These are phyloP conservation scores for Aspergillus diversus DNA, from an alignment of 495 filamentous ascomycete species.

Conservation along the genomic window DNA sequence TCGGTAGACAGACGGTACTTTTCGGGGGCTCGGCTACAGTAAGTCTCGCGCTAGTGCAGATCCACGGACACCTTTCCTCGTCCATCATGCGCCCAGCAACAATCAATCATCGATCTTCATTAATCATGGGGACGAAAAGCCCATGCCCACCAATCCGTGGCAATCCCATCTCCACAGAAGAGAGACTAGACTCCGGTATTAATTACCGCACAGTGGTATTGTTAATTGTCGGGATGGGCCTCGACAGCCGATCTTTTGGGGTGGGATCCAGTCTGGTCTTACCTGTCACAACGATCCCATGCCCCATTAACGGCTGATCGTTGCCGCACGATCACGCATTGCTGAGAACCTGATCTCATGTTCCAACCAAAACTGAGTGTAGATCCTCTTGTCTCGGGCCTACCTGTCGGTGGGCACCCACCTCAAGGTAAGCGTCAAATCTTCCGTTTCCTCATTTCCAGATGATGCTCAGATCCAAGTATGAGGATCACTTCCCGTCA, in stretches of 20 bases:
- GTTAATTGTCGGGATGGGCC: conserved; percentile 19
- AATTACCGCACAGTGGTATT: conserved; percentile 13
- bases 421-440: conserved; percentile 4
- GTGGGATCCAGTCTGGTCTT: conserved; percentile 22
- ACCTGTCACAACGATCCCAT: conserved; percentile 38
- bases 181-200: conserved; percentile 9
- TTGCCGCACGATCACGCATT: conserved; percentile 34
- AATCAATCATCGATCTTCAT: conserved; percentile 38
- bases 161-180: conserved; percentile 2
- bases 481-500: not conserved
- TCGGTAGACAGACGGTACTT: conserved; percentile 18
- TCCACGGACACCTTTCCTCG: conserved; percentile 31
- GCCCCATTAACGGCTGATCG: conserved; percentile 40
- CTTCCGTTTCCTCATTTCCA: not conserved
- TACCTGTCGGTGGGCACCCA: not conserved
- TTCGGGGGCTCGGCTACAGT: conserved; percentile 29
- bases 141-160: conserved; percentile 5
- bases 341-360: conserved; percentile 33
- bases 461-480: conserved; percentile 4
- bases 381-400: conserved; percentile 13
- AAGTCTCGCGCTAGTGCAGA: conserved; percentile 34
- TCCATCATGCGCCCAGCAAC: conserved; percentile 25
- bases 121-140: conserved; percentile 31
- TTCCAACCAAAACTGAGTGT: conserved; percentile 18
- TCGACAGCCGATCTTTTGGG: conserved; percentile 21